These are phyloP conservation scores for Sphaerosporella brunnea DNA, from an alignment of 495 filamentous ascomycete genomes.

Conservation along the genomic window DNA sequence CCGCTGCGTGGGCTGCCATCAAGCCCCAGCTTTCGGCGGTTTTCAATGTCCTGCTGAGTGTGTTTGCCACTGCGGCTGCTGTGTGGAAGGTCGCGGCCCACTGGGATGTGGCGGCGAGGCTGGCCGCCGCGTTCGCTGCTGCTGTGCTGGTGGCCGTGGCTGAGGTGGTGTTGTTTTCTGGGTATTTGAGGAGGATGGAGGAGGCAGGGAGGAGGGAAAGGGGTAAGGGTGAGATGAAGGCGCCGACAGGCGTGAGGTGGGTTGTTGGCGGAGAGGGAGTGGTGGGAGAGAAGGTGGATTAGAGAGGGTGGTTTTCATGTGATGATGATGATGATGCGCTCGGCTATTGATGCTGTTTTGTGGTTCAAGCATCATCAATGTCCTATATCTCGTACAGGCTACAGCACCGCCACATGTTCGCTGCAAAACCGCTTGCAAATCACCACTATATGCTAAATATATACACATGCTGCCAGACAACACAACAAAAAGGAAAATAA, in stretches of 20 bases:
- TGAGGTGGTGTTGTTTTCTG: slow-evolving; percentile 73
- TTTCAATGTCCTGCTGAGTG: slow-evolving; percentile 54
- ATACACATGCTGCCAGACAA: too few relatives aligned
- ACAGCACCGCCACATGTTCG: too few relatives aligned
- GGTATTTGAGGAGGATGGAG: slow-evolving; percentile 62
- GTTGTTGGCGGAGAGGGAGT: not conserved
- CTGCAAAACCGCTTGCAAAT: too few relatives aligned
- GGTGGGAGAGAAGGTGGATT: slow-evolving; percentile 1
- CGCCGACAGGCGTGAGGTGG: slow-evolving; percentile 27
- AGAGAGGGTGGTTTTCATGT: too few relatives aligned
- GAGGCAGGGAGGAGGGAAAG: slow-evolving; percentile 51
- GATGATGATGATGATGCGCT: too few relatives aligned
- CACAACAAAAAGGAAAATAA: too few relatives aligned
- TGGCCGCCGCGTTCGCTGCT: slow-evolving; percentile 52
- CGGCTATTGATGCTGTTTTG: too few relatives aligned
- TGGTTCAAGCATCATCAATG: too few relatives aligned
- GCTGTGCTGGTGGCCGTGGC: slow-evolving; percentile 60
- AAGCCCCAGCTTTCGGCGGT: slow-evolving; percentile 58
- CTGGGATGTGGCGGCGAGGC: slow-evolving; percentile 50
- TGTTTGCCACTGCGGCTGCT: slow-evolving; percentile 48
- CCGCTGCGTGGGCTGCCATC: slow-evolving; percentile 41
- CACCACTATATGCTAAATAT: too few relatives aligned
- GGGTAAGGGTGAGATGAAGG: slow-evolving; percentile 44
- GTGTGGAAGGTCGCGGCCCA: slow-evolving; percentile 55
- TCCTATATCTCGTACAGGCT: too few relatives aligned